Percentiles rank a stretch among this genome's conserved stretches.
Evolutionary conservation across 1,284 basidiomycete genomes (phyloP).

Genomic region (Papiliotrema fonsecae): DNA sequence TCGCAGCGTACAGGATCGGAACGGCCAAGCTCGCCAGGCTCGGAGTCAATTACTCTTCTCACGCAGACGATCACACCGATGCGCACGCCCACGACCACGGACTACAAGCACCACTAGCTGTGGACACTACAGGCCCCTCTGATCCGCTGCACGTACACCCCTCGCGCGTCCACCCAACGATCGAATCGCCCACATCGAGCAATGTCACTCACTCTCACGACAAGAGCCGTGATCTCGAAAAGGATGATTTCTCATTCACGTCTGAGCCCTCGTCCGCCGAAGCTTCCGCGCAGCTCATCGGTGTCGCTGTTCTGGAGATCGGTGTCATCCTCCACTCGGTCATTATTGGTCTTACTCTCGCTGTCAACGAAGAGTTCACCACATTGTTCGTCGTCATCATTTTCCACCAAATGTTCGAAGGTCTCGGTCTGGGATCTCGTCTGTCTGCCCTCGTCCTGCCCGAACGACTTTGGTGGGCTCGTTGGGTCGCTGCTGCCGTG

Average conservation of each 20-base stretch:
- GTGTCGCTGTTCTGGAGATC: conserved; percentile 56
- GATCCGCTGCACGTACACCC: conserved; percentile 28
- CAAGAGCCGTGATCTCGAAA: conserved; percentile 4
- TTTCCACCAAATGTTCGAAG: conserved; percentile 69
- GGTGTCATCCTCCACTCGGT: conserved; percentile 81
- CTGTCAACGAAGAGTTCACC: conserved; percentile 74
- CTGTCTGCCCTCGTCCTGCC: conserved; percentile 66
- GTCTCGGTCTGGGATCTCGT: conserved; percentile 80
- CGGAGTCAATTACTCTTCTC: conserved; percentile 46
- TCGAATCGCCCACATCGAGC: conserved; percentile 5
- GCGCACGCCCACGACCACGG: conserved; percentile 63
- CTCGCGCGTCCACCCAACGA: conserved; percentile 8
- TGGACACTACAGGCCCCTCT: conserved; percentile 30
- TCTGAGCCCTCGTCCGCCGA: conserved; percentile 25
- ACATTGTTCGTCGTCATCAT: conserved; percentile 83
- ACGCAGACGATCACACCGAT: conserved; percentile 53
- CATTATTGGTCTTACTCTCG: conserved; percentile 89
- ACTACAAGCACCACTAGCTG: conserved; percentile 51
- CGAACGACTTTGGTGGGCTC: conserved; percentile 57
- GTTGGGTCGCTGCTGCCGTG: conserved; percentile 60
- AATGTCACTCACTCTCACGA: background rate
- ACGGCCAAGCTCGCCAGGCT: conserved; percentile 40
- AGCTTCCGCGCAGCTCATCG: conserved; percentile 69
- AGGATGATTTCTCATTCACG: conserved; percentile 15
- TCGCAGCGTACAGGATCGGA: conserved; percentile 67